A percentile compares a stretch with the other conserved stretches of the same genome.
These are phyloP conservation scores for Calonectria leucothoes DNA, from an alignment of 2,329 filamentous ascomycete species.

Conservation along the genomic window DNA sequence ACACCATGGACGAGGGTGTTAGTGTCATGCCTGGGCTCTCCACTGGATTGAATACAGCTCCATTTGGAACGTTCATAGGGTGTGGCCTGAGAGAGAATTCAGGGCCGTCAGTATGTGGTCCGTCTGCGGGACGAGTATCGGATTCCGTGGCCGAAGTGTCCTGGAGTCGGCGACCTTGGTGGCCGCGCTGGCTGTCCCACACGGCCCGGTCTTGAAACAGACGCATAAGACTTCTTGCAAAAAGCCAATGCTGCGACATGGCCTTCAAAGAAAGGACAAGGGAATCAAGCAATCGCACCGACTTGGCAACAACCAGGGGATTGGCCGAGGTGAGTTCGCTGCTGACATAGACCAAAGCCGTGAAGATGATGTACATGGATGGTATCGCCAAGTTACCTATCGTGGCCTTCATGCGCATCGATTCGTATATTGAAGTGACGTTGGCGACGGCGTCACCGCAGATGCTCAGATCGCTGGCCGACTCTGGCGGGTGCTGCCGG, in stretches of 20 bases:
- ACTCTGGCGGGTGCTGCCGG: constrained; percentile 17
- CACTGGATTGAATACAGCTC: constrained; percentile 13
- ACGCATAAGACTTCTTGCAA: constrained; percentile 45
- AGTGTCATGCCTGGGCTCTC: constrained; percentile 18
- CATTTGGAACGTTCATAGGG: constrained; percentile 7
- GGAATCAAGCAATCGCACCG: constrained; percentile 42
- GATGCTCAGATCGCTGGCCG: constrained; percentile 42
- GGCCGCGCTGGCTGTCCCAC: constrained; percentile 26
- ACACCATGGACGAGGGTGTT: constrained; percentile 19
- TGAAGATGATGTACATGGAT: constrained; percentile 45
- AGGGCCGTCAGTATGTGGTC: background rate
- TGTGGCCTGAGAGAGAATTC: constrained; percentile 37
- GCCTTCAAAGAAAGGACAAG: constrained; percentile 43
- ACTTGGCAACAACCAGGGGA: constrained; percentile 46
- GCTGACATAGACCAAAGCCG: constrained; percentile 44
- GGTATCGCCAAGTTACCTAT: constrained; percentile 44
- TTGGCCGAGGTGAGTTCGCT: constrained; percentile 43
- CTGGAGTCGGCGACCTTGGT: background rate
- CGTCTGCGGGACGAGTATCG: constrained; percentile 8
- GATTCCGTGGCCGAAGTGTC: constrained; percentile 7
- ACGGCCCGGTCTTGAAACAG: constrained; percentile 43
- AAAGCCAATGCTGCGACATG: constrained; percentile 45
- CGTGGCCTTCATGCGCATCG: constrained; percentile 34
- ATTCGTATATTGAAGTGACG: constrained; percentile 46
- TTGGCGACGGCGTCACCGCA: constrained; percentile 44